phyloP scores from a whole-genome alignment of 306 rosid genomes.

The Lithocarpus polystachyus region DNA sequence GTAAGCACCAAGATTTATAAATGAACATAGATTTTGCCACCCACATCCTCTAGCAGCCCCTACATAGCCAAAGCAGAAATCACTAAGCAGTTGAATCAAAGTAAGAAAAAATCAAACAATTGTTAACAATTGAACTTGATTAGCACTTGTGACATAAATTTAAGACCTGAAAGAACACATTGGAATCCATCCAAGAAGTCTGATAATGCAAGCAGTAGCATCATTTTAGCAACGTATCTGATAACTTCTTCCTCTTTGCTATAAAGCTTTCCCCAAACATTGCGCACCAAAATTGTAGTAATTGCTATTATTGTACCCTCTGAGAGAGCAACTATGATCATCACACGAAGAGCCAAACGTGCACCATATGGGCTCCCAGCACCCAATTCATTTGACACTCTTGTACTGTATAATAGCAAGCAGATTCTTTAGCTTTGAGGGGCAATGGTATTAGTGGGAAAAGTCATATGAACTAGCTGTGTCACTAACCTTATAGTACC shows the following conservation, averaged over 20 bases:
- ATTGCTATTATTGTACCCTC: constrained; percentile 37
- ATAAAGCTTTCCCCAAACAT: constrained; percentile 53
- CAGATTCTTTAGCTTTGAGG: too few species aligned
- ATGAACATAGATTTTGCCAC: constrained; percentile 62
- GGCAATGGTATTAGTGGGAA: not conserved
- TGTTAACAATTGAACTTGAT: not conserved
- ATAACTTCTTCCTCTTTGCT: constrained; percentile 57
- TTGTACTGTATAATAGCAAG: constrained; percentile 30
- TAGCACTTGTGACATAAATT: not conserved
- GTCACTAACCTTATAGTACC: constrained; percentile 52
- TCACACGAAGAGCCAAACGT: constrained; percentile 44
- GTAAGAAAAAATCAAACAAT: not conserved
- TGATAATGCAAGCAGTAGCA: constrained; percentile 59
- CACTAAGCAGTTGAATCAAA: not conserved
- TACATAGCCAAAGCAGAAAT: constrained; percentile 13
- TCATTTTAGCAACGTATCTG: constrained; percentile 49
- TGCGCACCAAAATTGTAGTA: constrained; percentile 39
- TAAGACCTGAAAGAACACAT: constrained; percentile 61
- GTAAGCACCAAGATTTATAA: constrained; percentile 58
- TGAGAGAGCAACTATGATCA: constrained; percentile 32
- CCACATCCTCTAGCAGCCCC: constrained; percentile 81
- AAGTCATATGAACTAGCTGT: not conserved
- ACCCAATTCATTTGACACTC: constrained; percentile 62
- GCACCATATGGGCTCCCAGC: constrained; percentile 51
- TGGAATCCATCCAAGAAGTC: constrained; percentile 68